A percentile compares a stretch with the other conserved stretches of the same genome.
These are phyloP conservation scores for Gyrodon lividus DNA, from an alignment of 768 basidiomycete genomes.

Conservation along the genomic window DNA sequence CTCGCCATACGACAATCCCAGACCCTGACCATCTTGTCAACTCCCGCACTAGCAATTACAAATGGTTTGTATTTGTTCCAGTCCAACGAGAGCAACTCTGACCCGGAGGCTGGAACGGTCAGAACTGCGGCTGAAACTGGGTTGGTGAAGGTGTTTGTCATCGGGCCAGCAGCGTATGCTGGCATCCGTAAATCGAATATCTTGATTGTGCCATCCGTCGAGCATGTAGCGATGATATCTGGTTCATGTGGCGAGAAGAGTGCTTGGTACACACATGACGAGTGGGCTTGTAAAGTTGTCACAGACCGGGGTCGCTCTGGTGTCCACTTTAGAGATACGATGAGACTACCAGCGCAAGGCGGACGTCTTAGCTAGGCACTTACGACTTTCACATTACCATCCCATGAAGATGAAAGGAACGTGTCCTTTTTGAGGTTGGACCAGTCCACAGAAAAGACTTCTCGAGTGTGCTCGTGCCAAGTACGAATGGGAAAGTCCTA, in stretches of 20 bases:
- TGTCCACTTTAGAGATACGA: slow-evolving; percentile 64
- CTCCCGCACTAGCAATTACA: slow-evolving; percentile 72
- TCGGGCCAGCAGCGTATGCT: slow-evolving; percentile 51
- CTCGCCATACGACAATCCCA: slow-evolving; percentile 91
- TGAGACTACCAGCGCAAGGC: neutral
- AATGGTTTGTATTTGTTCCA: slow-evolving; percentile 93
- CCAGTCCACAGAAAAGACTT: slow-evolving; percentile 95
- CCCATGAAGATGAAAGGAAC: slow-evolving; percentile 90
- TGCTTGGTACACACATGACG: slow-evolving; percentile 84
- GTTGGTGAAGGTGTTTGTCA: slow-evolving; percentile 57
- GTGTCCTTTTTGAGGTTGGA: slow-evolving; percentile 88
- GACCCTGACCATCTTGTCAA: slow-evolving; percentile 72
- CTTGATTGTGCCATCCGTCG: slow-evolving; percentile 81
- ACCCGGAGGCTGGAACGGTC: slow-evolving; percentile 74
- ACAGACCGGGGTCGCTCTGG: slow-evolving; percentile 80
- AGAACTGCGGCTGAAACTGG: slow-evolving; percentile 70
- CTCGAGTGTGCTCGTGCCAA: slow-evolving; percentile 93
- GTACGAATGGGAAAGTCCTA: slow-evolving; percentile 87
- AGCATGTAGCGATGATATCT: slow-evolving; percentile 77
- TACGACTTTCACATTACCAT: slow-evolving; percentile 86
- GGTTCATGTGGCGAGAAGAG: slow-evolving; percentile 92
- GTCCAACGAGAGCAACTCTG: slow-evolving; percentile 79
- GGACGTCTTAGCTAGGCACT: slow-evolving; percentile 27
- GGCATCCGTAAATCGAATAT: slow-evolving; percentile 78
- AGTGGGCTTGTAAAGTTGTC: slow-evolving; percentile 79